These are phyloP conservation scores for Xanthoceras sorbifolium DNA, from an alignment of 345 rosid genomes.

Conservation along the genomic window DNA sequence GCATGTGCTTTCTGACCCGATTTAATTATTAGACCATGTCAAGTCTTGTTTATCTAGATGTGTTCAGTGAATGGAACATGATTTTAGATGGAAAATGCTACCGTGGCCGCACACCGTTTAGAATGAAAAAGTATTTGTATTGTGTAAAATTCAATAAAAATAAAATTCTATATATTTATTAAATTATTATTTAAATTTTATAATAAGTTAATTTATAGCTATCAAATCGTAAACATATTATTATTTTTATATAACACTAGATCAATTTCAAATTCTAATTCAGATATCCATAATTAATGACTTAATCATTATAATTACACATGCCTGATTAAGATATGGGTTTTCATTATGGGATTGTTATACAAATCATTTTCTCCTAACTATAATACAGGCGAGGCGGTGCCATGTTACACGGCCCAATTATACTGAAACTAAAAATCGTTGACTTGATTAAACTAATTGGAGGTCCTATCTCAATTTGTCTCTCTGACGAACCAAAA, in stretches of 20 bases:
- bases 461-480: slow-evolving; percentile 8
- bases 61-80: background rate
- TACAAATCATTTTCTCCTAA: background rate
- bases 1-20: slow-evolving; percentile 11
- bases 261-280: too few relatives aligned
- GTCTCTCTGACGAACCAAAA: slow-evolving; percentile 43
- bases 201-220: too few relatives aligned
- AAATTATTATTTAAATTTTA: too few relatives aligned
- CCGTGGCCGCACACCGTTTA: too few relatives aligned
- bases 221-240: too few relatives aligned
- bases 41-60: background rate
- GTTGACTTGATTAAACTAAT: slow-evolving; percentile 12
- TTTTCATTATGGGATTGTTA: slow-evolving; percentile 6
- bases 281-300: background rate
- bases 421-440: background rate
- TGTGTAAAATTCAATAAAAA: too few relatives aligned
- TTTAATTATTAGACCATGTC: background rate
- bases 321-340: slow-evolving; percentile 2
- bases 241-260: too few relatives aligned
- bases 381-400: slow-evolving; percentile 6
- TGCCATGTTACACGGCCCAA: slow-evolving; percentile 9
- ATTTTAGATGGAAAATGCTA: too few relatives aligned
- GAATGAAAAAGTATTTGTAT: too few relatives aligned
- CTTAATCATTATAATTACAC: background rate
- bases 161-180: too few relatives aligned